Percentiles rank a stretch among this genome's conserved stretches.
phyloP scores from a whole-genome alignment of 169 alveolate species.

The Plasmodium coatneyi region DNA sequence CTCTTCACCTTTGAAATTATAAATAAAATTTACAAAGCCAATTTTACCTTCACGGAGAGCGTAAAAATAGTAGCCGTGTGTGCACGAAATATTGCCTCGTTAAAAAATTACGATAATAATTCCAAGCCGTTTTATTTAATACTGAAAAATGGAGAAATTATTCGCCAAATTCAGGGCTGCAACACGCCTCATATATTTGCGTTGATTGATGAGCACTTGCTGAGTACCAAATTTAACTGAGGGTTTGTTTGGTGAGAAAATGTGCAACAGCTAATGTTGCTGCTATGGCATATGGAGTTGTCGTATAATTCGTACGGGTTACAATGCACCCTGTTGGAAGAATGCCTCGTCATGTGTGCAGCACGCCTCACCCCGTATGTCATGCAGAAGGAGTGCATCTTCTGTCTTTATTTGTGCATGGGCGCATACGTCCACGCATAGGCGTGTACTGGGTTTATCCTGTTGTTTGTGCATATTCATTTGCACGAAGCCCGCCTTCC shows the following conservation, averaged over 20 bases:
- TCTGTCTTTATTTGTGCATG: not conserved
- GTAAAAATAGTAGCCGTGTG: constrained; percentile 72
- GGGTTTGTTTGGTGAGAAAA: not conserved
- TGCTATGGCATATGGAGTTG: not conserved
- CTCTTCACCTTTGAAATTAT: constrained; percentile 71
- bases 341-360: not conserved
- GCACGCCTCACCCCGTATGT: not conserved
- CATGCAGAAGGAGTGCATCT: not conserved
- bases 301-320: not conserved
- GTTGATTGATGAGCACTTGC: constrained; percentile 59
- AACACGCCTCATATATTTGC: constrained; percentile 67
- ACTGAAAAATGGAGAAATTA: constrained; percentile 73
- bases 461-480: not conserved
- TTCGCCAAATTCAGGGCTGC: constrained; percentile 69
- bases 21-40: constrained; percentile 57
- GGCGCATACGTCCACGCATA: not conserved
- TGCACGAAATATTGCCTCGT: constrained; percentile 52
- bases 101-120: constrained; percentile 71
- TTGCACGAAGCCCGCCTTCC: not conserved
- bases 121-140: constrained; percentile 73
- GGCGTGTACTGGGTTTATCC: not conserved
- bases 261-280: not conserved
- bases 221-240: constrained; percentile 2
- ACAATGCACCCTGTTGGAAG: not conserved
- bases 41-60: constrained; percentile 38